Percentiles rank a stretch among this genome's conserved stretches.
Conservation (phyloP, 2,329 filamentous ascomycete species). For the Zelopaecilomyces penicillatus region DNA sequence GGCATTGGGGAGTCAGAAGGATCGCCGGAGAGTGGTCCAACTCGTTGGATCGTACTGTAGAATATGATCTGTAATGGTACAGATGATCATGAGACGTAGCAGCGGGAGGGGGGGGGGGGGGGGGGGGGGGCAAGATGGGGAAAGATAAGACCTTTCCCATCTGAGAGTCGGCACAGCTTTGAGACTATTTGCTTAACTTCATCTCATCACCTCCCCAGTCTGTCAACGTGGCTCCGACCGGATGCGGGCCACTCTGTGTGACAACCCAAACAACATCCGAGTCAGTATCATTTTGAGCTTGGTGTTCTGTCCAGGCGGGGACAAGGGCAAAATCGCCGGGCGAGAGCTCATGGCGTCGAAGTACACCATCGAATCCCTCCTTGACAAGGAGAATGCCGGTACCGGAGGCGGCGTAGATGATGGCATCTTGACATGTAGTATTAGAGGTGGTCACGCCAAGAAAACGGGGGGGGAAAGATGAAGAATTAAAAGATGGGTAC, state of each 20-base stretch:
- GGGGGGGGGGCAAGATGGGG: not conserved
- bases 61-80: conserved; percentile 1
- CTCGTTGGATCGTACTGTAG: conserved; percentile 20
- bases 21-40: conserved; percentile 21
- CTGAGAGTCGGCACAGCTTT: no score
- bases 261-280: conserved; percentile 57
- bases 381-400: conserved; percentile 52
- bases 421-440: conserved; percentile 43
- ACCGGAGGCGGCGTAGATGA: conserved; percentile 58
- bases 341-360: conserved; percentile 46
- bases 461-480: not conserved
- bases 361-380: conserved; percentile 41
- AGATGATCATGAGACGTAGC: no score
- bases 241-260: conserved; percentile 51
- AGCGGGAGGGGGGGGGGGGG: no score
- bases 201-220: conserved; percentile 50
- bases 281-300: conserved; percentile 58
- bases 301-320: conserved; percentile 62
- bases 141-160: no score
- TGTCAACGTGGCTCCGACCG: conserved; percentile 53
- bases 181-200: conserved; percentile 3
- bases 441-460: conserved; percentile 3
- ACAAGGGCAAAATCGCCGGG: conserved; percentile 64
- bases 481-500: conserved; percentile 1
- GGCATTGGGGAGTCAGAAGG: conserved; percentile 38